Evolutionary conservation across 805 yeast species (phyloP).

Genomic region (Zygotorulaspora florentina): DNA sequence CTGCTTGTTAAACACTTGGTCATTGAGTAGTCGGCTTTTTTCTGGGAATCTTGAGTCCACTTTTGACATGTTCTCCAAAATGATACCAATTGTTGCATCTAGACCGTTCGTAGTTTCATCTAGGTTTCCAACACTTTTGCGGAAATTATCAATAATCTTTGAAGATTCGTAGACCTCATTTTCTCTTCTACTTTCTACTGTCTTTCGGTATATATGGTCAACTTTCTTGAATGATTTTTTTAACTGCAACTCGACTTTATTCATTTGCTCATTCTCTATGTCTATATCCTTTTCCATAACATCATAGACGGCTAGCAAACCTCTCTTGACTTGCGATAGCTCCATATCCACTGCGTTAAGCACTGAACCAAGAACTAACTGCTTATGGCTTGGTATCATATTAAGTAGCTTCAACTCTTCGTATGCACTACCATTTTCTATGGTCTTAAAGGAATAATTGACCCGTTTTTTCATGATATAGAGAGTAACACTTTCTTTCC

Average conservation of each 20-base stretch:
- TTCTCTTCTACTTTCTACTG: conserved; percentile 13
- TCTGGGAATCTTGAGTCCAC: conserved; percentile 38
- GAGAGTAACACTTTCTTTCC: too few species aligned
- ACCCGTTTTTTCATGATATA: conserved; percentile 7
- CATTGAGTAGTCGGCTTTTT: conserved; percentile 36
- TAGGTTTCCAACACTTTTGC: conserved; percentile 5
- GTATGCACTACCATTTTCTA: conserved; percentile 15
- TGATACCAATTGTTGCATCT: conserved; percentile 9
- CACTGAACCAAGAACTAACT: conserved; percentile 21
- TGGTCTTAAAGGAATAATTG: conserved; percentile 9
- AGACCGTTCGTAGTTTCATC: conserved; percentile 14
- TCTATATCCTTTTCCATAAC: conserved; percentile 30
- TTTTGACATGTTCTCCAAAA: conserved; percentile 25
- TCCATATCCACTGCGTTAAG: conserved; percentile 24
- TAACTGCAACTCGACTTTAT: conserved; percentile 21
- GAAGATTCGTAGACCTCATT: conserved; percentile 6
- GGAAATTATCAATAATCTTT: conserved; percentile 11
- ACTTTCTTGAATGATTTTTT: conserved; percentile 23
- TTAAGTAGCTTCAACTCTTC: conserved; percentile 19
- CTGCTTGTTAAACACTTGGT: conserved; percentile 37
- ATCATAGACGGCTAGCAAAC: conserved; percentile 18
- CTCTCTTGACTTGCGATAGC: conserved; percentile 21
- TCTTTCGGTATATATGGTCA: conserved; percentile 18
- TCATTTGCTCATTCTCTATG: conserved; percentile 31
- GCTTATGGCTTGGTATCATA: conserved; percentile 13